These are phyloP conservation scores for Mercurialis annua DNA, from an alignment of 345 rosid species.

Conservation along the genomic window DNA sequence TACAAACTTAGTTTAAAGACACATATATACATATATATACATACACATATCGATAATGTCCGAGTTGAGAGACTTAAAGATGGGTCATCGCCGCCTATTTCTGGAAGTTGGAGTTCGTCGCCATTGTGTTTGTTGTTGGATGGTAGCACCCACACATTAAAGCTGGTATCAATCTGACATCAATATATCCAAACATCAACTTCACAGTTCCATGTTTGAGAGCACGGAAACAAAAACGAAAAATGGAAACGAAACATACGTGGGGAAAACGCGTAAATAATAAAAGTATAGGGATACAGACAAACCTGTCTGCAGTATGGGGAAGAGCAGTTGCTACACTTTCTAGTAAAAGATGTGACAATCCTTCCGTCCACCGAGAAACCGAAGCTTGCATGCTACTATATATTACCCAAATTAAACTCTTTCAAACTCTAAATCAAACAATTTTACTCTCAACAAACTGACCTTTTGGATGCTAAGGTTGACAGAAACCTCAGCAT, in stretches of 20 bases:
- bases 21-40: too few species aligned
- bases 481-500: conserved; percentile 45
- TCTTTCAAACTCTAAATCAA: too few species aligned
- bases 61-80: conserved; percentile 42
- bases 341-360: conserved; percentile 51
- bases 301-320: conserved; percentile 59
- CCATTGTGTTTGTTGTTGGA: conserved; percentile 38
- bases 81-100: conserved; percentile 79
- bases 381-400: conserved; percentile 90
- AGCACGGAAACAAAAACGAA: background rate
- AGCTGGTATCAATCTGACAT: conserved; percentile 62
- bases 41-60: background rate
- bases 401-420: background rate
- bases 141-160: conserved; percentile 77
- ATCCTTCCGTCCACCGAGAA: conserved; percentile 82
- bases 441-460: too few species aligned
- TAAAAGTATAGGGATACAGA: background rate
- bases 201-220: background rate
- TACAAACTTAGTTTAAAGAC: background rate
- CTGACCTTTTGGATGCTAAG: conserved; percentile 62
- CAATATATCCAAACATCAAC: background rate
- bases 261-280: background rate
- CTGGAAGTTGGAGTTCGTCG: conserved; percentile 42
- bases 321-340: conserved; percentile 65
- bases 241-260: background rate